Evolutionary conservation across 2,329 filamentous ascomycete genomes (phyloP).

Genomic region (Lasiodiplodia sp.): DNA sequence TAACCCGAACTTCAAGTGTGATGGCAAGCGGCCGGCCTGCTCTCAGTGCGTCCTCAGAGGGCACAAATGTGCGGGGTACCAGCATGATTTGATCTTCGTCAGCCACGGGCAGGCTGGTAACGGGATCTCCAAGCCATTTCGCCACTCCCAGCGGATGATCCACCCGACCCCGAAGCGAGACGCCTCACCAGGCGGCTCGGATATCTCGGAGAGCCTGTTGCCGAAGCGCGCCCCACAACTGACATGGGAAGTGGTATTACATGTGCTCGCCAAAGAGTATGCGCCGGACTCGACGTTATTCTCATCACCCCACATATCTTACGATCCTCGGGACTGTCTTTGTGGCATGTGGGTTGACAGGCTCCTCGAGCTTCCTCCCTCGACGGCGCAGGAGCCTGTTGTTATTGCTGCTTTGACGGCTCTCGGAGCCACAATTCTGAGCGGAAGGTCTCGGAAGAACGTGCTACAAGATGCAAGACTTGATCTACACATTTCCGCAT

Average conservation of each 20-base stretch:
- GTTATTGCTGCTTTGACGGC: not conserved
- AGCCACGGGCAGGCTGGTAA: not conserved
- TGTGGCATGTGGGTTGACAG: not conserved
- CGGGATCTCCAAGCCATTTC: not conserved
- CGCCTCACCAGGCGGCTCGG: too few species aligned
- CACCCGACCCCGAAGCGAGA: not conserved
- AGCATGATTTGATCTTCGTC: not conserved
- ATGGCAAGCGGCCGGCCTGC: not conserved
- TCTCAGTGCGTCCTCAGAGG: not conserved
- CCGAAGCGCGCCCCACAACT: not conserved
- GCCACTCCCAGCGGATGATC: not conserved
- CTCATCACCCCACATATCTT: not conserved
- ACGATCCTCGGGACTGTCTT: not conserved
- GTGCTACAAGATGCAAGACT: not conserved
- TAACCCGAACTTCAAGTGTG: not conserved
- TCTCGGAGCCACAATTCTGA: not conserved
- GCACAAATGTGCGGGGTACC: not conserved
- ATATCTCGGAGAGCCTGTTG: not conserved
- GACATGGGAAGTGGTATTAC: not conserved
- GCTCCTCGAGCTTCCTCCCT: not conserved
- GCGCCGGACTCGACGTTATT: not conserved
- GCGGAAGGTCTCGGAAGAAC: not conserved
- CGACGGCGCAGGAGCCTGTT: not conserved
- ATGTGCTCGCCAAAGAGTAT: not conserved
- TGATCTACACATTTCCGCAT: not conserved